phyloP scores from a whole-genome alignment of 2,329 filamentous ascomycete species.

The Lecanoromycetidae sp. region DNA sequence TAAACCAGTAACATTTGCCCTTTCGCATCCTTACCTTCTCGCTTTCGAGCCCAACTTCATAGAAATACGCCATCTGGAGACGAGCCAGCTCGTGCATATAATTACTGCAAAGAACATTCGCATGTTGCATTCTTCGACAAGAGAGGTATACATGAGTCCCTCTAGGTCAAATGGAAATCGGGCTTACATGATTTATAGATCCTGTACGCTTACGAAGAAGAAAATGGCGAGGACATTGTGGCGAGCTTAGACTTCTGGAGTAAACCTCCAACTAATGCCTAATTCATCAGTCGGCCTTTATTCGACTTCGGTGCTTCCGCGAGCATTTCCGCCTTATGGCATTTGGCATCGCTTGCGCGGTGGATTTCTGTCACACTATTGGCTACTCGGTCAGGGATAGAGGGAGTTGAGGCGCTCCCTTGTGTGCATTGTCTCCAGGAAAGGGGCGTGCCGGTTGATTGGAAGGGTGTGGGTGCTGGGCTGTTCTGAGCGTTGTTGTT shows the following conservation, averaged over 20 bases:
- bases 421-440: not conserved
- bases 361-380: slow-evolving; percentile 5
- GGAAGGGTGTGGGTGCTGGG: not conserved
- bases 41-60: slow-evolving; percentile 97
- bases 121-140: slow-evolving; percentile 92
- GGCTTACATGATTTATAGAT: slow-evolving; percentile 49
- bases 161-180: not conserved
- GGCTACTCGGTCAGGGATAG: slow-evolving; percentile 8
- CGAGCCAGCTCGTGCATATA: slow-evolving; percentile 79
- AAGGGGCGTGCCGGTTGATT: not conserved
- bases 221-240: slow-evolving; percentile 82
- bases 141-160: slow-evolving; percentile 68
- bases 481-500: not conserved
- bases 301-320: slow-evolving; percentile 1
- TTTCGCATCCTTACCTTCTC: slow-evolving; percentile 92
- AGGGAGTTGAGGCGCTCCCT: slow-evolving; percentile 2
- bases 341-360: not conserved
- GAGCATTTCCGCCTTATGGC: not conserved
- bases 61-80: slow-evolving; percentile 91
- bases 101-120: slow-evolving; percentile 93
- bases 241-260: slow-evolving; percentile 95
- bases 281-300: not conserved
- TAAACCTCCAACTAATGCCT: slow-evolving; percentile 14
- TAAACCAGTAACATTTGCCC: slow-evolving; percentile 77
- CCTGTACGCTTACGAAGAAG: slow-evolving; percentile 93